phyloP scores from a whole-genome alignment of 345 rosid genomes.

The Eucalyptus sideroxylon region DNA sequence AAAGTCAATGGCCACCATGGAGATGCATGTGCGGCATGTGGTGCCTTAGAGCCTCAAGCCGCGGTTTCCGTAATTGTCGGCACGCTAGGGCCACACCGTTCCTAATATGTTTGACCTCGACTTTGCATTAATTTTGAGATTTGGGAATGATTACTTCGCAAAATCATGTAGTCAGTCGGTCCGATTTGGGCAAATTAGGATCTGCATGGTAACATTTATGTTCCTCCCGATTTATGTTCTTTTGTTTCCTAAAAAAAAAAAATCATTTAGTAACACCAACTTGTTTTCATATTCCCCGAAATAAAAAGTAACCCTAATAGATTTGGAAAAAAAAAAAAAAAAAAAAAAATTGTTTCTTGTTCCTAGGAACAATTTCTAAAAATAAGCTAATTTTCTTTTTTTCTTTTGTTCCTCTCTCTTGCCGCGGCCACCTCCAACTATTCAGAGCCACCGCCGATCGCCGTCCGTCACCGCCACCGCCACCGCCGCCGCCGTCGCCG shows the following conservation, averaged over 20 bases:
- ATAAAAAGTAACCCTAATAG: fast-evolving
- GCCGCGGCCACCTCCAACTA: too few relatives aligned
- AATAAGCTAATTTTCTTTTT: too few relatives aligned
- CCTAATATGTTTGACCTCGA: background rate
- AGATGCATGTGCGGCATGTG: background rate
- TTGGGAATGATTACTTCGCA: background rate
- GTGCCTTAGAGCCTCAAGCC: background rate
- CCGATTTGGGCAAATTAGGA: background rate
- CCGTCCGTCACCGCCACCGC: fast-evolving
- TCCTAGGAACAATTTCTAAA: fast-evolving
- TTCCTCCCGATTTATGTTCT: too few relatives aligned
- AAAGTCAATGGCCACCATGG: background rate
- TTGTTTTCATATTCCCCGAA: too few relatives aligned
- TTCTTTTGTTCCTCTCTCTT: too few relatives aligned
- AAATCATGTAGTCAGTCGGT: background rate
- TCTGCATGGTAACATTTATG: too few relatives aligned
- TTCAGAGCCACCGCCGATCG: too few relatives aligned
- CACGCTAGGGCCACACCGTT: background rate
- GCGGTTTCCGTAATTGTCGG: background rate
- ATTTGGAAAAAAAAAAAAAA: too few relatives aligned
- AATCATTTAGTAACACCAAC: too few relatives aligned
- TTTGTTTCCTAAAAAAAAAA: too few relatives aligned
- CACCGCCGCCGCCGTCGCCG: too few relatives aligned
- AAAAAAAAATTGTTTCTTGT: too few relatives aligned
- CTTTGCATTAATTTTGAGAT: background rate